Conservation (phyloP, 2,329 filamentous ascomycete genomes). For the Thelonectria rubi region DNA sequence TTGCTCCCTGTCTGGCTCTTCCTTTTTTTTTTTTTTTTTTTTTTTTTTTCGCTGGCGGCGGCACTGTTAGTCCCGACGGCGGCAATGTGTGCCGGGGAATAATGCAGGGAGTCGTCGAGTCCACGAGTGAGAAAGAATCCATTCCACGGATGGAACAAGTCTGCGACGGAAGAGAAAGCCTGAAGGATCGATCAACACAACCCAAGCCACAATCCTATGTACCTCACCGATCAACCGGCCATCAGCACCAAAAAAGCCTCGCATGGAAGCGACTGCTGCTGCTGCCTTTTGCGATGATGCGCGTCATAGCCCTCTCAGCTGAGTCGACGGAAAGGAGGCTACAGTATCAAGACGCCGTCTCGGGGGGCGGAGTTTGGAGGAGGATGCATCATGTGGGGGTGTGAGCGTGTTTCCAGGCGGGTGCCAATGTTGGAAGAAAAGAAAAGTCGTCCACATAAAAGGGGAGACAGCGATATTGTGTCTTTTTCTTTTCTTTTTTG, state of each 20-base stretch:
- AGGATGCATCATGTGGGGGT: background rate
- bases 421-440: too few species aligned
- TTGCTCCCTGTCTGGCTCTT: background rate
- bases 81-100: slow-evolving; percentile 1
- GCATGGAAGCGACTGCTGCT: background rate
- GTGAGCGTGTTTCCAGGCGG: background rate
- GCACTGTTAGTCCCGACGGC: background rate
- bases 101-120: too few species aligned
- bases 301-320: background rate
- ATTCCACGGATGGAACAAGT: too few species aligned
- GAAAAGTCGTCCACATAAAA: too few species aligned
- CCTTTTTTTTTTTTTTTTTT: background rate
- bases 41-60: background rate
- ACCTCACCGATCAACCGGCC: background rate
- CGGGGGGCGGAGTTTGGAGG: slow-evolving; percentile 2
- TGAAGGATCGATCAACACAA: background rate
- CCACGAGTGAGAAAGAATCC: too few species aligned
- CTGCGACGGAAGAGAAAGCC: background rate
- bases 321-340: background rate
- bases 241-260: background rate
- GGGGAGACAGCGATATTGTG: too few species aligned
- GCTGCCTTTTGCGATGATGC: background rate
- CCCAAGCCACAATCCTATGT: background rate
- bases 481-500: background rate
- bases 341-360: slow-evolving; percentile 2